Conservation (phyloP, 164 flowering plant species). For the Warburgia ugandensis region DNA sequence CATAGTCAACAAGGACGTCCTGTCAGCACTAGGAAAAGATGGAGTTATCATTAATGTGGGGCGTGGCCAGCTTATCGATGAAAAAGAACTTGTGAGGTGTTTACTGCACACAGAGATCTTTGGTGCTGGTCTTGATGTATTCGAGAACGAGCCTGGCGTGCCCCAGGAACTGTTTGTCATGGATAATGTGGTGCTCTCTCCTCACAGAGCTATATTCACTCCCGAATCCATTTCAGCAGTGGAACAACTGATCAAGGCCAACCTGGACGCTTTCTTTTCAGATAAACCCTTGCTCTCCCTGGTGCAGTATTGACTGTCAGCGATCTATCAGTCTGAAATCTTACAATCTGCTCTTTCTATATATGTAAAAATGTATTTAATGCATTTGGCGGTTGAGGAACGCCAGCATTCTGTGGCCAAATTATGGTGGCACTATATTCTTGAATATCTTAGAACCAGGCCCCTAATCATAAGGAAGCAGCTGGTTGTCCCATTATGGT, state of each 20-base stretch:
- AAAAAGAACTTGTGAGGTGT: constrained; percentile 49
- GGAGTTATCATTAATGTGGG: constrained; percentile 60
- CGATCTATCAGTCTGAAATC: too few relatives aligned
- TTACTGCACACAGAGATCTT: constrained; percentile 48
- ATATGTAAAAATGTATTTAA: too few relatives aligned
- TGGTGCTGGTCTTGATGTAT: constrained; percentile 82
- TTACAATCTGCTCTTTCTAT: too few relatives aligned
- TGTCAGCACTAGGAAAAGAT: constrained; percentile 50
- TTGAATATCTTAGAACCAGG: too few relatives aligned
- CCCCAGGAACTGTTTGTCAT: constrained; percentile 44
- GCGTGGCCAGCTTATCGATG: constrained; percentile 66
- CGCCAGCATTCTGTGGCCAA: too few relatives aligned
- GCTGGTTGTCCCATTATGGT: too few relatives aligned
- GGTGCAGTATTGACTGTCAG: constrained; percentile 13
- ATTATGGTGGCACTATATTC: too few relatives aligned
- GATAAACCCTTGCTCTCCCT: constrained; percentile 44
- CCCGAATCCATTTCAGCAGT: constrained; percentile 28
- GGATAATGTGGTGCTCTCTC: constrained; percentile 65
- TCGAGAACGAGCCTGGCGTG: constrained; percentile 67
- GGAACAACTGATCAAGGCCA: constrained; percentile 29
- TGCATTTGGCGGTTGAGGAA: too few relatives aligned
- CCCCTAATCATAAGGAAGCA: too few relatives aligned
- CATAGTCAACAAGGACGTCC: constrained; percentile 47
- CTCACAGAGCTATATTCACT: constrained; percentile 45
- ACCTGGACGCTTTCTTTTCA: constrained; percentile 69